These are phyloP conservation scores for Candida pini DNA, from an alignment of 805 yeast species.

Conservation along the genomic window DNA sequence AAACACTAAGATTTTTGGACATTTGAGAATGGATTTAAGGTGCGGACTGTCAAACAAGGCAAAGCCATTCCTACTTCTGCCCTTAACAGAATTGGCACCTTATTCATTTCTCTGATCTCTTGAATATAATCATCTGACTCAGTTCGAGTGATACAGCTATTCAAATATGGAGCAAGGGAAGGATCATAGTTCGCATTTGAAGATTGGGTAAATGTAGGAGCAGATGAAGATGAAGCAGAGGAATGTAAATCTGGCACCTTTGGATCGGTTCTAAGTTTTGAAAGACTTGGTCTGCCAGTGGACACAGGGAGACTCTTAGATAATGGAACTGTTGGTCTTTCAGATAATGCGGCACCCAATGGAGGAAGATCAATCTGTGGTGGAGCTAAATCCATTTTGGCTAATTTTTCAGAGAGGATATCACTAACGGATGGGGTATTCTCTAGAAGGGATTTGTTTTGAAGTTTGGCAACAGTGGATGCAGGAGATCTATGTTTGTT, in stretches of 20 bases:
- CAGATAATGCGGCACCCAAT: neutral
- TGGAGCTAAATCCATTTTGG: constrained; percentile 42
- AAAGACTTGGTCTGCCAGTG: constrained; percentile 13
- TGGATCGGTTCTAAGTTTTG: constrained; percentile 5
- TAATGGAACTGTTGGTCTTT: neutral
- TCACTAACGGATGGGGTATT: constrained; percentile 32
- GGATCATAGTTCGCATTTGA: constrained; percentile 17
- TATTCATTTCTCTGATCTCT: constrained; percentile 70
- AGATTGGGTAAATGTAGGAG: neutral
- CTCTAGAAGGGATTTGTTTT: constrained; percentile 32
- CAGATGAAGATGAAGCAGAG: constrained; percentile 2
- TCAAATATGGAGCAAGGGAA: constrained; percentile 53
- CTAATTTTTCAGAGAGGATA: constrained; percentile 42
- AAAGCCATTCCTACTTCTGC: constrained; percentile 94
- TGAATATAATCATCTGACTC: constrained; percentile 62
- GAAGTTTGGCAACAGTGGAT: constrained; percentile 61
- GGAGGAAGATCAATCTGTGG: constrained; percentile 36
- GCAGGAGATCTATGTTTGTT: constrained; percentile 72
- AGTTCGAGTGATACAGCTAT: constrained; percentile 48
- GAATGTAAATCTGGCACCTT: constrained; percentile 6
- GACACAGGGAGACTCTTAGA: constrained; percentile 28
- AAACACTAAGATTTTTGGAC: constrained; percentile 8
- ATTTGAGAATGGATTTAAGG: constrained; percentile 71
- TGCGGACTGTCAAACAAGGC: constrained; percentile 90
- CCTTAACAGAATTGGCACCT: constrained; percentile 78